Conservation (phyloP, 2,329 filamentous ascomycete species). For the Aspergillus fumigatus region DNA sequence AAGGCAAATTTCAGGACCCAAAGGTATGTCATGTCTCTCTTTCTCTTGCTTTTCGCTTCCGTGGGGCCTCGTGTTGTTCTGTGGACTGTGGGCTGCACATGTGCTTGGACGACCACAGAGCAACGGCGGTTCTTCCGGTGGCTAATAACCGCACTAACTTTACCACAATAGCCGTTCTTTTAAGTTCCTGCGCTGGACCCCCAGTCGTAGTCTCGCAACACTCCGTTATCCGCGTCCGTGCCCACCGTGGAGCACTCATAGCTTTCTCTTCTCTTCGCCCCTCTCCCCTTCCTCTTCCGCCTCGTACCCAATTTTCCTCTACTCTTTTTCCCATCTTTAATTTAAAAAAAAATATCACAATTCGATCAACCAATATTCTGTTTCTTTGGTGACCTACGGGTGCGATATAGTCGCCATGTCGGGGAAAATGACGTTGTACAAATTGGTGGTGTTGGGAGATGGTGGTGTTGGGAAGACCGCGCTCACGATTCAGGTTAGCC, state of each 20-base stretch:
- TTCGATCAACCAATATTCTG: not conserved
- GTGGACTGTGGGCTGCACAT: conserved; percentile 6
- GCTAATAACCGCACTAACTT: conserved; percentile 19
- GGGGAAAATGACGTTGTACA: conserved; percentile 93
- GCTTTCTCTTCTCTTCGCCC: conserved; percentile 2
- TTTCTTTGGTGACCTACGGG: not conserved
- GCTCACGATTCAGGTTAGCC: conserved; percentile 70
- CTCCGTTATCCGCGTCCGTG: conserved; percentile 23
- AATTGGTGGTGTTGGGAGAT: conserved; percentile 90
- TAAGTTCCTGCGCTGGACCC: not conserved
- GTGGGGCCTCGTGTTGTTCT: conserved; percentile 3
- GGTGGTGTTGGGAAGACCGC: conserved; percentile 93
- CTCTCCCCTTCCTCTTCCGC: not conserved
- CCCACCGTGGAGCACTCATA: conserved; percentile 21
- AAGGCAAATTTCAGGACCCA: too few species aligned
- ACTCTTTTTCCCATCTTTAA: not conserved
- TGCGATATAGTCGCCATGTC: conserved; percentile 56
- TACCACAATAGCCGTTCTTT: conserved; percentile 20
- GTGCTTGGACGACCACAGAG: conserved; percentile 12
- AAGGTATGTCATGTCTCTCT: not conserved
- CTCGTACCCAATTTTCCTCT: not conserved
- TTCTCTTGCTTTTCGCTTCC: not conserved
- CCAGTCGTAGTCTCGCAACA: conserved; percentile 15
- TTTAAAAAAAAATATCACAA: not conserved
- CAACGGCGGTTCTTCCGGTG: conserved; percentile 20